Evolutionary conservation across 805 yeast genomes (phyloP), one percentile per base, ranked within the genome.

Genomic region (Lachancea sp.): DNA sequence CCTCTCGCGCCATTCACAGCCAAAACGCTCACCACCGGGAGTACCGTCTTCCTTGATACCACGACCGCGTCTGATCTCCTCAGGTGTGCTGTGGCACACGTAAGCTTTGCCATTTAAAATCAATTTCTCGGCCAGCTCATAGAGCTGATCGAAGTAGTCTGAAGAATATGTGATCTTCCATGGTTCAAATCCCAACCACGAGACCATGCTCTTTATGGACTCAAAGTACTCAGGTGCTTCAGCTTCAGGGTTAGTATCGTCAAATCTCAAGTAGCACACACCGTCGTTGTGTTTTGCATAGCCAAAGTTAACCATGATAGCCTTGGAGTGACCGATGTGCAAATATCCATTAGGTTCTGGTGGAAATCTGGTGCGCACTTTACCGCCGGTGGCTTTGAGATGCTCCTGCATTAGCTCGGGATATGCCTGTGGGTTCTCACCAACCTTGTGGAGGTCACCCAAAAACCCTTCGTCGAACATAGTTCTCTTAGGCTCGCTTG

Each of bases 341-440:
- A 93, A 77, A 69, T 90, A 93, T 71, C 99, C 99, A 71, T 95
- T 86, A 49, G 99, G 99, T 73, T 93, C 99, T 53, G 99, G 99
- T 48, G 69, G 99, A 70, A 93, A 93, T 63, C 99, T 80, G 3
- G 99, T 93, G 57, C 78, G 81, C 25, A 91, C 98, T 59, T 77
- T 74, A 38, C 96, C 95, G 32, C 78, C 75, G 29, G 95, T 87
- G 52, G 78, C 79, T 46, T 75, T 78, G 56, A 88, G 72, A 65
- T 93, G 99, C 53, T 79, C 83, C 52, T 73, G 73, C 84, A 87
- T 82, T 48, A 87, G 72, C 60, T 88, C 95, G 30, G 95, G 93
- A 65, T 74, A 82, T 53, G 77, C 83, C 71, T 93, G 99, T 31
- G 91, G 90, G 64, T 91, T 91, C 63, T 82, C 96, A 55, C 97